Conservation (phyloP, 768 basidiomycete species). For the Calvatia gigantea region DNA sequence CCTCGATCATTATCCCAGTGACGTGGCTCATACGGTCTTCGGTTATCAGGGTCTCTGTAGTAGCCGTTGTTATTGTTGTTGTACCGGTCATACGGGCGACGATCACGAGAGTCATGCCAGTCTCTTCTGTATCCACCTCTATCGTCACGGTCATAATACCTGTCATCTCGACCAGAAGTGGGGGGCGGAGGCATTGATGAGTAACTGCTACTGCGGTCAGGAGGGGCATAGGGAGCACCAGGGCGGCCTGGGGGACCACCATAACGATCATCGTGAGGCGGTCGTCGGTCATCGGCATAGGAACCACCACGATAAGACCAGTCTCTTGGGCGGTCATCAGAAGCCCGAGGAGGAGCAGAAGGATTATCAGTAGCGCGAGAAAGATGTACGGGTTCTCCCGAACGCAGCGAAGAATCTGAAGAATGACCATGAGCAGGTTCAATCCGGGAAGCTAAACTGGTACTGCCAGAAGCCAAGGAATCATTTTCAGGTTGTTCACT, state of each 20-base stretch:
- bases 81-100: constrained; percentile 12
- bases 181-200: constrained; percentile 10
- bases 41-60: constrained; percentile 4
- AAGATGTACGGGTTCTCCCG: constrained; percentile 3
- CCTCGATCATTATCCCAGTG: constrained; percentile 5
- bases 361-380: constrained; percentile 5
- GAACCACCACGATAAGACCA: constrained; percentile 6
- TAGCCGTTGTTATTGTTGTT: neutral
- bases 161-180: constrained; percentile 5
- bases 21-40: constrained; percentile 8
- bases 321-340: constrained; percentile 1
- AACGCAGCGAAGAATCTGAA: neutral
- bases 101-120: constrained; percentile 13
- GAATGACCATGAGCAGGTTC: neutral
- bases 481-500: neutral
- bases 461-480: neutral
- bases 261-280: constrained; percentile 9
- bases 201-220: neutral
- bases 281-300: constrained; percentile 4
- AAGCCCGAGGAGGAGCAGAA: constrained; percentile 5
- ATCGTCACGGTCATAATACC: constrained; percentile 12
- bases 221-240: constrained; percentile 4
- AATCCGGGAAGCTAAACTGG: neutral
- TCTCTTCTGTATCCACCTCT: constrained; percentile 11
- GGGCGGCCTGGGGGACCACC: neutral